Evolutionary conservation across 768 basidiomycete species (phyloP).

Genomic region (Megacollybia marginata): DNA sequence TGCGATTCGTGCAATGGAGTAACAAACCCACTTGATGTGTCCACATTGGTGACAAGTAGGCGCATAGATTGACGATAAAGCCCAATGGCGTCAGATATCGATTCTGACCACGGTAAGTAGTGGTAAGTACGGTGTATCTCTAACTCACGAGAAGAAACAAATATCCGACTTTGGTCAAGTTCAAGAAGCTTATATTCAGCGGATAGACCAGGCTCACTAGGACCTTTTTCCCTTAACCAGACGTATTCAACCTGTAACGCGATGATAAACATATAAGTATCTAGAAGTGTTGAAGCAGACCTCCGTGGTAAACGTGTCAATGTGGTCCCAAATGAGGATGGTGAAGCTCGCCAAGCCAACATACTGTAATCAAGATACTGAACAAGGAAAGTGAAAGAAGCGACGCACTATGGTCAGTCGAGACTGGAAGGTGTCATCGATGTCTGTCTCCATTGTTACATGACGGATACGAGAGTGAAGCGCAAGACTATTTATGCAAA

Average conservation of each 20-base stretch:
- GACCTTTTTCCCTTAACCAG: neutral
- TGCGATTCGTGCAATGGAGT: too few relatives aligned
- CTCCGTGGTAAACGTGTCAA: neutral
- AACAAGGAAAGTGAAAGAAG: too few relatives aligned
- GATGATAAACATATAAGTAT: neutral
- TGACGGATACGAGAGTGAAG: too few relatives aligned
- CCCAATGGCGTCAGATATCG: slow-evolving; percentile 38
- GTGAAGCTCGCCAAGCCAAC: neutral
- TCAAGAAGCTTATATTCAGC: neutral
- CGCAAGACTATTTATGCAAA: too few relatives aligned
- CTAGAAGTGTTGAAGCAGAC: neutral
- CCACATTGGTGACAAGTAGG: slow-evolving; percentile 14
- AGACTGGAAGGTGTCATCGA: too few relatives aligned
- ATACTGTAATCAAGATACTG: neutral
- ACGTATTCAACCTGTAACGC: neutral
- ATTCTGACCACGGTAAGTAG: slow-evolving; percentile 20
- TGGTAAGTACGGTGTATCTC: neutral
- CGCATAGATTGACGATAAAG: slow-evolving; percentile 31
- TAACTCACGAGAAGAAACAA: neutral
- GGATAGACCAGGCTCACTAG: neutral
- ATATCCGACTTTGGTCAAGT: neutral
- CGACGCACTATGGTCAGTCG: too few relatives aligned
- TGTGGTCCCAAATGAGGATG: neutral
- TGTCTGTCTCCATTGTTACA: too few relatives aligned
- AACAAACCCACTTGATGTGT: slow-evolving; percentile 9